Evolutionary conservation across 163 green algal species (phyloP).

Genomic region (Scenedesmus sp.): DNA sequence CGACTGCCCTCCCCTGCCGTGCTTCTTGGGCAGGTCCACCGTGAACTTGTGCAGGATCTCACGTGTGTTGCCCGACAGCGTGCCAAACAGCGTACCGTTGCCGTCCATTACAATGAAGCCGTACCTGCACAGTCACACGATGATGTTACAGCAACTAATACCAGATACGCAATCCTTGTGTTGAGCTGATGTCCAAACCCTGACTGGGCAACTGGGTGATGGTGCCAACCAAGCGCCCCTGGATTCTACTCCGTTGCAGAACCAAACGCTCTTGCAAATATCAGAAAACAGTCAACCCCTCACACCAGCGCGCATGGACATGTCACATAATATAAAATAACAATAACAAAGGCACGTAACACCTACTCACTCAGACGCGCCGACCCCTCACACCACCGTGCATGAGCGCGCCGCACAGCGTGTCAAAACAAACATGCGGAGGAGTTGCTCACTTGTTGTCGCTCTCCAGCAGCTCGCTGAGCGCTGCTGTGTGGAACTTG

Average conservation of each 20-base stretch:
- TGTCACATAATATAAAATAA: no score
- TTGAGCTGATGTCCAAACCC: no score
- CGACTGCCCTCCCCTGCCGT: conserved; percentile 98
- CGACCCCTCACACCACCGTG: neutral
- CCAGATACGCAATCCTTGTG: neutral
- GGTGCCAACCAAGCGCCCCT: no score
- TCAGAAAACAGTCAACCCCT: no score
- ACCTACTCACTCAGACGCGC: no score
- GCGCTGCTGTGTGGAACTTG: conserved; percentile 99
- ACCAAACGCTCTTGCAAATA: no score
- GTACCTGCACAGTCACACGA: conserved; percentile 81
- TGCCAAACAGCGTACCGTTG: conserved; percentile 97
- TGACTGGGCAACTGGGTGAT: no score
- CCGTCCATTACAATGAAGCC: conserved; percentile 99
- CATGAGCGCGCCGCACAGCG: neutral
- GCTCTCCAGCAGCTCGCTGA: conserved; percentile 97
- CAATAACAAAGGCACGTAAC: no score
- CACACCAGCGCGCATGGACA: no score
- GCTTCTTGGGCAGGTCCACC: conserved; percentile 99
- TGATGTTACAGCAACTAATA: neutral
- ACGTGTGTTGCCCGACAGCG: conserved; percentile 95
- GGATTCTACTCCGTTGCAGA: no score
- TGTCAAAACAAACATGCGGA: neutral
- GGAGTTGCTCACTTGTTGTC: conserved; percentile 85
- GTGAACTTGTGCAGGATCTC: conserved; percentile 97